These are phyloP conservation scores for Somion occarium DNA, from an alignment of 1,284 basidiomycete genomes.

Conservation along the genomic window DNA sequence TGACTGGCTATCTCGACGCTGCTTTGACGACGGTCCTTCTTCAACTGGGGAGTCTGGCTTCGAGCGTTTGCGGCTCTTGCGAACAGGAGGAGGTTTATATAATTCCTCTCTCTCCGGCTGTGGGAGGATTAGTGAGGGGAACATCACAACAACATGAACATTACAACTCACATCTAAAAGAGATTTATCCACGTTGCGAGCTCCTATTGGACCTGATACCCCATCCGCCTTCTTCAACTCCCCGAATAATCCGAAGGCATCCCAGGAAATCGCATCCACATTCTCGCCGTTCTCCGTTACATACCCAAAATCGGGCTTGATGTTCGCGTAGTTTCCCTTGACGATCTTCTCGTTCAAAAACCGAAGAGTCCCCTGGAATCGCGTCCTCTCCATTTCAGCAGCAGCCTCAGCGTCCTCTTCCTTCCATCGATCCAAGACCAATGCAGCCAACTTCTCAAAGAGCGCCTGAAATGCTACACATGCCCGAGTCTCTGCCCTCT, in stretches of 20 bases:
- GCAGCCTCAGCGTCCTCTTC: neutral
- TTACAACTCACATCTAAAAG: neutral
- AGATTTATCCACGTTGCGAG: neutral
- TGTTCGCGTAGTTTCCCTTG: neutral
- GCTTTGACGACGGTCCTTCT: no score
- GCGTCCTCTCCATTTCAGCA: no score
- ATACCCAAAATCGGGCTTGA: constrained; percentile 2
- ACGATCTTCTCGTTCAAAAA: neutral
- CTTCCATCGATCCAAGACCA: neutral
- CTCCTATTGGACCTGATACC: neutral
- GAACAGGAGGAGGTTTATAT: neutral
- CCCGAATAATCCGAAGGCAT: neutral
- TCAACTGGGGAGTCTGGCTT: no score
- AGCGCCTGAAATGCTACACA: neutral
- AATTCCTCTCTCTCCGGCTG: neutral
- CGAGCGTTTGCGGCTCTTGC: no score
- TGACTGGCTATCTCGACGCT: no score
- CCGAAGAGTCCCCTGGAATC: neutral
- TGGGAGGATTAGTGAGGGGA: neutral
- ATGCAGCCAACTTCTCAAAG: neutral
- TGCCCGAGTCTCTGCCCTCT: no score
- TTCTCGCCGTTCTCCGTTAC: neutral
- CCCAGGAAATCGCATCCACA: neutral
- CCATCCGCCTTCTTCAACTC: neutral
- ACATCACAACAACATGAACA: neutral